phyloP scores from a whole-genome alignment of 2,329 filamentous ascomycete genomes.

The Cyphellophora attinorum region DNA sequence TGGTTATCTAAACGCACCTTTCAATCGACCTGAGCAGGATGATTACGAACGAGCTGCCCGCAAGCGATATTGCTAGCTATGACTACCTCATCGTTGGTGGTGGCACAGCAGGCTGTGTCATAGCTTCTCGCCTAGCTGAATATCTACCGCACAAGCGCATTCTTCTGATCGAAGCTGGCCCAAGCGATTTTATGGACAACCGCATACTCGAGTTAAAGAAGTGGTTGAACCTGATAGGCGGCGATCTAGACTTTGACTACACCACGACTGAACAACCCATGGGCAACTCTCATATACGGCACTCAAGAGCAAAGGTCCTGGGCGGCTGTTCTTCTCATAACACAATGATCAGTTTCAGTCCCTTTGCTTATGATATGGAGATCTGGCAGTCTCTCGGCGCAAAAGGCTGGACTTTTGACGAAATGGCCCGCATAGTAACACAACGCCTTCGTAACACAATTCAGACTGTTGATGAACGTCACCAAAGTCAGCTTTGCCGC shows the following conservation, averaged over 20 bases:
- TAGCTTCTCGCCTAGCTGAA: conserved; percentile 68
- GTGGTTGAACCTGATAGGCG: conserved; percentile 76
- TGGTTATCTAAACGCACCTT: no score
- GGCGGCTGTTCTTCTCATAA: conserved; percentile 92
- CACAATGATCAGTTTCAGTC: conserved; percentile 84
- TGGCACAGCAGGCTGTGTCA: conserved; percentile 77
- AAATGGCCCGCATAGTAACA: conserved; percentile 67
- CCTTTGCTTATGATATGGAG: conserved; percentile 79
- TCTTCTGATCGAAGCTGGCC: conserved; percentile 78
- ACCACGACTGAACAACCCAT: conserved; percentile 80
- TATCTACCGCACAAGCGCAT: conserved; percentile 76
- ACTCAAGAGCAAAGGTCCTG: conserved; percentile 84
- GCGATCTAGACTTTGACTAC: conserved; percentile 87
- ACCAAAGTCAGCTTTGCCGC: conserved; percentile 82
- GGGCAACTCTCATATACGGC: conserved; percentile 82
- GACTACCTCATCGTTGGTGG: conserved; percentile 83
- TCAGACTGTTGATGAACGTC: conserved; percentile 74
- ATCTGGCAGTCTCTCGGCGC: conserved; percentile 76
- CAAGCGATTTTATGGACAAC: conserved; percentile 81
- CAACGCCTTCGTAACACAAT: conserved; percentile 84
- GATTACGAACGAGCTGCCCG: conserved; percentile 60
- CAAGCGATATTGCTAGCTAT: conserved; percentile 56
- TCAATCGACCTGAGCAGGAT: no score
- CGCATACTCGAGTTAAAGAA: conserved; percentile 77
- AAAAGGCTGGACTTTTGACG: conserved; percentile 78